Conservation (phyloP, 176 grass and related monocot genomes). For the Triticum turgidum region DNA sequence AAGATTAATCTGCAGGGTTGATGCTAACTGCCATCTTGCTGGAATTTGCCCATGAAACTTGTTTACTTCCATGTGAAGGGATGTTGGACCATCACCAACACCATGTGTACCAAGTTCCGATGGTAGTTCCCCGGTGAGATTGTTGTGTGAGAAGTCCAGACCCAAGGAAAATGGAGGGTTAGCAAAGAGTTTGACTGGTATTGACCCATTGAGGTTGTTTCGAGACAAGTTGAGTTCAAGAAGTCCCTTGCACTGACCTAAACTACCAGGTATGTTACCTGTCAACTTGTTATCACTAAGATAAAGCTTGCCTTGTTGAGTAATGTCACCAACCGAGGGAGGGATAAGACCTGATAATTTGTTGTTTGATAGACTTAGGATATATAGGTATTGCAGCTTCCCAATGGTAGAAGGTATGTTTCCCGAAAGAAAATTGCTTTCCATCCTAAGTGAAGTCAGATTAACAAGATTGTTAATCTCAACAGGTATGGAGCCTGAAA, state of each 20-base stretch:
- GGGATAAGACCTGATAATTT: conserved; percentile 52
- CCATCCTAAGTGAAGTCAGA: conserved; percentile 35
- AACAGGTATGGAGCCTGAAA: conserved; percentile 34
- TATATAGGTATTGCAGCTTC: conserved; percentile 14
- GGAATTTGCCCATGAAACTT: not conserved
- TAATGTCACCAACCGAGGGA: conserved; percentile 29
- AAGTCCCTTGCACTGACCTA: conserved; percentile 35
- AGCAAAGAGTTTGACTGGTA: not conserved
- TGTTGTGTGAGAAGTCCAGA: conserved; percentile 12
- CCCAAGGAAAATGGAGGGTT: not conserved
- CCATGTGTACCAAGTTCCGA: not conserved
- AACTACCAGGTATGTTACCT: conserved; percentile 37
- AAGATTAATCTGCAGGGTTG: not conserved
- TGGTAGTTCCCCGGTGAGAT: not conserved
- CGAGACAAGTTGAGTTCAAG: conserved; percentile 36
- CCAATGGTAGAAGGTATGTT: conserved; percentile 46
- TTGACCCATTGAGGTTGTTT: conserved; percentile 11
- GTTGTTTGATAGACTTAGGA: conserved; percentile 46
- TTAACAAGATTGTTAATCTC: conserved; percentile 34
- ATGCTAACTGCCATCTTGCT: not conserved
- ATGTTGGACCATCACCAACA: not conserved
- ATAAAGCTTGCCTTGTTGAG: conserved; percentile 25
- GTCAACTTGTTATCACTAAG: conserved; percentile 37
- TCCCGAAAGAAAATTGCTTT: conserved; percentile 49
- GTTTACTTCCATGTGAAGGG: conserved; percentile 23